Conservation (phyloP, 345 rosid genomes). For the Gossypium herbaceum region DNA sequence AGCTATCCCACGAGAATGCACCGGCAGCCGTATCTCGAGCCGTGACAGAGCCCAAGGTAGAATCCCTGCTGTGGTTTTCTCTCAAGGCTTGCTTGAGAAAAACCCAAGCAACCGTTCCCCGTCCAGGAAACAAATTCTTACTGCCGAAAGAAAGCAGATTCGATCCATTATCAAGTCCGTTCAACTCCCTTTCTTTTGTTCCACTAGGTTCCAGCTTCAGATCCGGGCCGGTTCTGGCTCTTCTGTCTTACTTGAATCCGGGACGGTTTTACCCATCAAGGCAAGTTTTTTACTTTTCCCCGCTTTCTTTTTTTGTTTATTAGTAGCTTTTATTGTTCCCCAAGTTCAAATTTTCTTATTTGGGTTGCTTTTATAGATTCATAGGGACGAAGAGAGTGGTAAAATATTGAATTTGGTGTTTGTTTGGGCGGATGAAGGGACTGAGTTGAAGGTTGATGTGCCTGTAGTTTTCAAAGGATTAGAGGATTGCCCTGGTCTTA, state of each 20-base stretch:
- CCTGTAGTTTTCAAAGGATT: conserved; percentile 83
- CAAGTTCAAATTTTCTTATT: neutral
- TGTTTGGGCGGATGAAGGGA: conserved; percentile 85
- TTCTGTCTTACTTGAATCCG: conserved; percentile 54
- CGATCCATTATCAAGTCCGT: conserved; percentile 50
- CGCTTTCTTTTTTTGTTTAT: neutral
- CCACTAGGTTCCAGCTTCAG: conserved; percentile 59
- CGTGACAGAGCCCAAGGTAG: conserved; percentile 56
- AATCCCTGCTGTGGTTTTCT: conserved; percentile 64
- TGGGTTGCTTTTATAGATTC: conserved; percentile 46
- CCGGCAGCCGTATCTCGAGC: conserved; percentile 42
- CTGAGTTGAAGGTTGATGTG: conserved; percentile 69
- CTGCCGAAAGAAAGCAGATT: conserved; percentile 62
- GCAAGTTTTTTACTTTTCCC: conserved; percentile 21
- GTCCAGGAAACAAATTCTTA: conserved; percentile 45
- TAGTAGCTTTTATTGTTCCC: neutral
- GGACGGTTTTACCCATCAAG: conserved; percentile 79
- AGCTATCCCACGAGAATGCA: conserved; percentile 57
- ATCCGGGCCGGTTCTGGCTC: conserved; percentile 70
- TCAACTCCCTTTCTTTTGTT: conserved; percentile 51
- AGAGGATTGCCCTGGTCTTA: conserved; percentile 64
- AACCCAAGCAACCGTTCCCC: conserved; percentile 2
- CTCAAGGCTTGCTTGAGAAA: conserved; percentile 41
- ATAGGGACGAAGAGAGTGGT: conserved; percentile 75
- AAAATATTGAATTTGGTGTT: conserved; percentile 78